Conservation (phyloP, 257 asterid genomes). For the Rehmannia glutinosa region DNA sequence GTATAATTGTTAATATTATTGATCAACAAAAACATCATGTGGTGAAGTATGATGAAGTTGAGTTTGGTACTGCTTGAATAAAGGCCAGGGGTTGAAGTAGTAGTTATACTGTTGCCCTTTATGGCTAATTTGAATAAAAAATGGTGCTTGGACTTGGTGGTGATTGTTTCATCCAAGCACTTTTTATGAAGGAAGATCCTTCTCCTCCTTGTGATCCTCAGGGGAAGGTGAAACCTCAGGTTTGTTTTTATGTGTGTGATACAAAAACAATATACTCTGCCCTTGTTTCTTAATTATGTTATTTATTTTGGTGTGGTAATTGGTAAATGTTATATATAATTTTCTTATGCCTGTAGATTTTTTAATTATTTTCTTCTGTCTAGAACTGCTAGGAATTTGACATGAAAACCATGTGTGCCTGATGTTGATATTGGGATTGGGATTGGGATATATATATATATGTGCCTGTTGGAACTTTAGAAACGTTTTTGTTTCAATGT, state of each 20-base stretch:
- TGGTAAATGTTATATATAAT: no score
- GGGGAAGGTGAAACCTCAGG: not conserved
- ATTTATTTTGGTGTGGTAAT: not conserved
- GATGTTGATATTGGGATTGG: no score
- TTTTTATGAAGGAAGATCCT: not conserved
- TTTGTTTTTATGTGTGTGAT: not conserved
- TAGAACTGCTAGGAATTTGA: no score
- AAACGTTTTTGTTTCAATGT: no score
- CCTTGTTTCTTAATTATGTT: not conserved
- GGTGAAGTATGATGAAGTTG: not conserved
- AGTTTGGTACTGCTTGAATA: slow-evolving; percentile 25
- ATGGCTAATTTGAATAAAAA: slow-evolving; percentile 21
- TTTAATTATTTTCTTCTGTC: not conserved
- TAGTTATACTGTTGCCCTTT: slow-evolving; percentile 16
- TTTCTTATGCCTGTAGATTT: not conserved
- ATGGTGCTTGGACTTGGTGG: slow-evolving; percentile 13
- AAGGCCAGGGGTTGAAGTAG: slow-evolving; percentile 27
- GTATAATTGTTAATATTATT: not conserved
- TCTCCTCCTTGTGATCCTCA: not conserved
- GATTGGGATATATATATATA: no score
- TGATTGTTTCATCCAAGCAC: slow-evolving; percentile 4
- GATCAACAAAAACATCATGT: not conserved
- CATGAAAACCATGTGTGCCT: no score
- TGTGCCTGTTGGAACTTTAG: no score
- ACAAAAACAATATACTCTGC: not conserved